A percentile compares a stretch with the other conserved stretches of the same genome.
phyloP scores from a whole-genome alignment of 805 yeast genomes.

The Tetrapisispora iriomotensis region DNA sequence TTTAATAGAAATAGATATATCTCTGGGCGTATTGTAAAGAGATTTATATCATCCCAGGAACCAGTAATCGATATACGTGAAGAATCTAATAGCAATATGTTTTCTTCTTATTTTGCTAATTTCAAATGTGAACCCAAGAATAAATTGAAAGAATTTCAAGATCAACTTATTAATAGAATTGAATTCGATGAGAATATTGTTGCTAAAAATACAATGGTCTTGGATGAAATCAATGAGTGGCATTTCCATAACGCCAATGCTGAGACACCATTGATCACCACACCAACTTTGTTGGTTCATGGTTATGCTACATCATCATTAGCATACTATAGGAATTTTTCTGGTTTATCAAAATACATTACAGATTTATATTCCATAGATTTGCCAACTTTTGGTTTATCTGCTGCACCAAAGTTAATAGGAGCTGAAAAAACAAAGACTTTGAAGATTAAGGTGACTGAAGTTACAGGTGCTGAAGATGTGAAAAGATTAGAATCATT shows the following conservation, averaged over 20 bases:
- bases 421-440: neutral
- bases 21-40: too few species aligned
- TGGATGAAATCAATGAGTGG: conserved; percentile 25
- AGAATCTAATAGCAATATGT: conserved; percentile 7
- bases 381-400: conserved; percentile 61
- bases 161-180: conserved; percentile 12
- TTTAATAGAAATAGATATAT: too few species aligned
- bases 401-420: conserved; percentile 19
- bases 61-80: neutral
- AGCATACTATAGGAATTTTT: conserved; percentile 64
- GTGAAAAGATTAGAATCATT: neutral
- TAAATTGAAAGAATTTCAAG: conserved; percentile 15
- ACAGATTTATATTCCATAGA: conserved; percentile 62
- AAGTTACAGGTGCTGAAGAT: neutral
- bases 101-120: conserved; percentile 8
- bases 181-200: conserved; percentile 5
- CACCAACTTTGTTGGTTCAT: conserved; percentile 55
- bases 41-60: too few species aligned
- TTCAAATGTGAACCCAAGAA: neutral
- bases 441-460: neutral
- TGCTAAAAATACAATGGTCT: conserved; percentile 12
- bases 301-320: conserved; percentile 93
- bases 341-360: conserved; percentile 35
- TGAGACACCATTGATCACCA: conserved; percentile 9
- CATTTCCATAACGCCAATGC: conserved; percentile 22